Evolutionary conservation across 495 filamentous ascomycete species (phyloP), one percentile per base, ranked within the genome.

Genomic region (Tuber borchii): DNA sequence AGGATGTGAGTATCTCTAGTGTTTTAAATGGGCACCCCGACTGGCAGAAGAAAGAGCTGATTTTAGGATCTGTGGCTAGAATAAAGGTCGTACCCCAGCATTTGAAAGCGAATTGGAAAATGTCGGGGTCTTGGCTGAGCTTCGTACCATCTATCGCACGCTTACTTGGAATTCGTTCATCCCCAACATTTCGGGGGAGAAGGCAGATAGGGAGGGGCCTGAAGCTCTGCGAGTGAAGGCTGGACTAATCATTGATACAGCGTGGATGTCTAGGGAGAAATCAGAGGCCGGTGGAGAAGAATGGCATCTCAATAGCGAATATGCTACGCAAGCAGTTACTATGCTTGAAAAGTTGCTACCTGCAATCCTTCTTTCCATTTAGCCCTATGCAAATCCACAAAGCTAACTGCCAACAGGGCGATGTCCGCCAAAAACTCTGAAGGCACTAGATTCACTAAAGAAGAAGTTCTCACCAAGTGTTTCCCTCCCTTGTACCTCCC

Each of bases 401-500:
- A 12, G 31, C 51, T 61, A 31, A 61, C n/a, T 6, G 5, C n/a
- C n/a, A 16, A 31, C 12, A 61, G 26, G 31, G 51, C 51, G 0
- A 65, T 65, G 26, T 65, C 56, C 8, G 14, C 26, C 56, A 65
- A 34, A 34, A 19, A 7, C 26, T 34, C 56, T 19, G 14, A 19
- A 26, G 12, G 26, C 12, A 31, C 56, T 2, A 34, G 26, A 19
- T 26, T 65, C 26, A 65, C 56, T 17, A 65, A 34, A 34, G 56
- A 65, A 8, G 26, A 87, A 20, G 87, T 89, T 85, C 87, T 71
- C 83, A 84, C 84, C 2, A 43, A 65, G 9, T 68, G 65, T 40
- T 51, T 68, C 34, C 44, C 51, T 26, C 31, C 73, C 43, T 37
- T 56, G 68, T 45, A 51, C 20, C 43, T 42, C 46, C 14, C 19